Evolutionary conservation across 1,284 basidiomycete species (phyloP).

Genomic region (Athelia sp.): DNA sequence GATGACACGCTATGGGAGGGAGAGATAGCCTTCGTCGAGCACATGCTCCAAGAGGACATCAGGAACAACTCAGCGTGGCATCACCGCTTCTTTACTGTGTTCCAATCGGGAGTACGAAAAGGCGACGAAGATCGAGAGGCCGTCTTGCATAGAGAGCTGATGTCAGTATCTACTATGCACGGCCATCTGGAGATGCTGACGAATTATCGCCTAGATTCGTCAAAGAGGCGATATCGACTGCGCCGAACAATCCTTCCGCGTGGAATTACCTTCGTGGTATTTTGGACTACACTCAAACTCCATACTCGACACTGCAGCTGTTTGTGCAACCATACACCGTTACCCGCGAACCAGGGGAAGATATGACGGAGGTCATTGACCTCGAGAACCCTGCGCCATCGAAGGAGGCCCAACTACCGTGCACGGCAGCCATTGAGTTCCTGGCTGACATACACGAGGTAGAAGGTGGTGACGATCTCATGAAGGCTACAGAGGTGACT

Average conservation of each 20-base stretch:
- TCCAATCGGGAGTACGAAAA: constrained; percentile 56
- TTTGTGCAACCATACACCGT: constrained; percentile 67
- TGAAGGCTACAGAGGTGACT: constrained; percentile 48
- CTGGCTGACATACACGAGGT: constrained; percentile 74
- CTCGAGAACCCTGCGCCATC: constrained; percentile 69
- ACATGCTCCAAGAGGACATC: constrained; percentile 73
- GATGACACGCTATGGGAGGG: constrained; percentile 68
- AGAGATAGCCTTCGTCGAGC: constrained; percentile 77
- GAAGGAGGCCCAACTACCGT: constrained; percentile 68
- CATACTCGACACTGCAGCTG: constrained; percentile 48
- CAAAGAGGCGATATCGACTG: constrained; percentile 77
- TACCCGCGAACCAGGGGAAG: constrained; percentile 22
- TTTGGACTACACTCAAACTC: constrained; percentile 52
- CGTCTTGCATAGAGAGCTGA: constrained; percentile 61
- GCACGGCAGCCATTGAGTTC: constrained; percentile 79
- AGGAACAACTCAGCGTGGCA: constrained; percentile 99
- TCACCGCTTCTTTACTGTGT: constrained; percentile 93
- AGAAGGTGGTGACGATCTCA: constrained; percentile 40
- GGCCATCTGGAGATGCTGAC: constrained; percentile 1
- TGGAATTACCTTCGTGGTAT: constrained; percentile 93
- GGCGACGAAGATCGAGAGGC: constrained; percentile 56
- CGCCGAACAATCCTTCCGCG: constrained; percentile 87
- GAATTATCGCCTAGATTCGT: constrained; percentile 37
- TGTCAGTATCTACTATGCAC: constrained; percentile 39
- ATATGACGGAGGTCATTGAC: constrained; percentile 49